Evolutionary conservation across 352 stramenopile genomes (phyloP), one percentile per base, ranked within the genome.

Genomic region (Phytophthora pini): DNA sequence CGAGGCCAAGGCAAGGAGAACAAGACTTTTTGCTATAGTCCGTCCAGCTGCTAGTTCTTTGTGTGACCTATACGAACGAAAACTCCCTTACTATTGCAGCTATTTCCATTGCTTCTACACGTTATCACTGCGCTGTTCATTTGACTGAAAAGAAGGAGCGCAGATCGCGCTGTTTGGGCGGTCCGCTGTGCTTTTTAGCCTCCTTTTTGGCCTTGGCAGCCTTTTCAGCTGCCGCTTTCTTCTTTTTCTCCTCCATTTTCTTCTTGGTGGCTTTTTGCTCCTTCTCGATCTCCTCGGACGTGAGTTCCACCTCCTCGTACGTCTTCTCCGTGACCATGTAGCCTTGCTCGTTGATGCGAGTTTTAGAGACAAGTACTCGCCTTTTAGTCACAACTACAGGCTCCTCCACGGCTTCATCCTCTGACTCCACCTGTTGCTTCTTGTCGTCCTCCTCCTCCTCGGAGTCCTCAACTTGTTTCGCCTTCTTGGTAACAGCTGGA

Each of bases 281-380:
- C 38, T 82, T 70, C 40, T 76, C 71, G 36, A 90, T 68, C 47
- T 90, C 79, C 45, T 89, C 79, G 2, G 65, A 45, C 39, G 79
- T 88, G 27, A 92, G 60, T 49, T 92, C 77, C 36, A 92, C 76
- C 39, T 93, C 84, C 29, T 94, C 79, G 40, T 82, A 88, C 38
- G 69, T 72, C 46, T 88, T 88, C 67, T 95, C 87, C 27, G 84
- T 95, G 27, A 92, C 82, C 87, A 95, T 95, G 75, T 95, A 95
- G 24, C 87, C 87, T 48, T 90, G 64, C 26, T 92, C 81, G 46
- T 89, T 92, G 61, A 95, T 90, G 50, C 77, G 74, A 39, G 84
- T 92, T 68, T 90, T 95, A 34, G 66, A 82, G 34, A 92, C 75
- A 13, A 87, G 57, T 45, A 88, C 63, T 9, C 75, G 71, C n/a